Evolutionary conservation across 2,329 filamentous ascomycete species (phyloP), one percentile per base, ranked within the genome.

Genomic region (Penicillium hesseltinei): DNA sequence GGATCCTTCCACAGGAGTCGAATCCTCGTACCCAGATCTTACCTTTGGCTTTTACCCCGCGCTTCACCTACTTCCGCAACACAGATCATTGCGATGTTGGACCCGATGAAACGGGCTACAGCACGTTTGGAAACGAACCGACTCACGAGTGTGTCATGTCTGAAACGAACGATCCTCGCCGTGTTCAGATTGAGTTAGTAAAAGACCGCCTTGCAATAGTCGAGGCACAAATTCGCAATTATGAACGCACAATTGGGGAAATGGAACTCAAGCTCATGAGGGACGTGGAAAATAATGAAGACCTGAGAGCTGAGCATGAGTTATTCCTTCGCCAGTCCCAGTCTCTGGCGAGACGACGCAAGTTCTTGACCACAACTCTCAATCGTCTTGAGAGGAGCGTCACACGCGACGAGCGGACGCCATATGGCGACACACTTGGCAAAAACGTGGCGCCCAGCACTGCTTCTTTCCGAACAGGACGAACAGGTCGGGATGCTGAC

Each of bases 131-230:
- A 11, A 84, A 95, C 51, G 94, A 99, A 72, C 88, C 90, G 0
- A 97, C 93, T 0, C 95, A 99, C 74, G 87, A 91, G 63, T 99
- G 95, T 75, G 91, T 96, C 68, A 97, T 99, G 90, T 93, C 90
- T 50, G 86, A 89, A 60, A 89, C 91, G 62, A 90, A 93, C 65
- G 92, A 97, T 70, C 93, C 94, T 33, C 87, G 92, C 44, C 84
- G 87, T 51, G 92, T 99, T 2, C 94, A 99, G 73, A 88, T 87
- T 60, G 87, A 93, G 58, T 81, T 99, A 21, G 91, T 97, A 58
- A 85, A 90, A 66, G 85, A 89, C 54, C 88, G 95, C 1, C 81
- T 99, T 36, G 82, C 88, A 45, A 88, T 90, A 57, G 82, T 99
- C 8, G 86, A 89, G 57, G 80, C 86, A 29, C 93, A 99, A 69